These are phyloP conservation scores for Harringtonia aguacate DNA, from an alignment of 2,329 filamentous ascomycete genomes.

Conservation along the genomic window DNA sequence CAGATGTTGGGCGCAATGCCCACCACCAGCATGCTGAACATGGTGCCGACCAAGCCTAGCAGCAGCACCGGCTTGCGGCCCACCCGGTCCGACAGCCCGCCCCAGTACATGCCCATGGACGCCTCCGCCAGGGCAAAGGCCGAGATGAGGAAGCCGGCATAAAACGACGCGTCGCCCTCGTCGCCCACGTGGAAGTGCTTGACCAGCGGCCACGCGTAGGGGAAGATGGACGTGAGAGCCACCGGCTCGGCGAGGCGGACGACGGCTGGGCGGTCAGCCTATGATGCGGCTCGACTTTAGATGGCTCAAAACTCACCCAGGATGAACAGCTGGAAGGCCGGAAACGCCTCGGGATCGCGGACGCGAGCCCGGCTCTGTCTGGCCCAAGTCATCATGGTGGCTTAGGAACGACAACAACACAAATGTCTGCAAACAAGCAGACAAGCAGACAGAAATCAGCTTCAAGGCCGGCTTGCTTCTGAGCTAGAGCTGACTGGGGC, in stretches of 20 bases:
- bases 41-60: conserved; percentile 70
- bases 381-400: too few species aligned
- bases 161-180: conserved; percentile 70
- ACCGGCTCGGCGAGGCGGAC: conserved; percentile 89
- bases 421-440: too few species aligned
- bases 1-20: conserved; percentile 77
- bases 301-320: too few species aligned
- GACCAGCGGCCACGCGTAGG: conserved; percentile 79
- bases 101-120: conserved; percentile 81
- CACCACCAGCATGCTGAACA: conserved; percentile 72
- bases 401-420: too few species aligned
- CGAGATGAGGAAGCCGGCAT: conserved; percentile 79
- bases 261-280: conserved; percentile 53
- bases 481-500: too few species aligned
- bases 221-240: conserved; percentile 85
- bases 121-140: conserved; percentile 77
- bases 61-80: conserved; percentile 80
- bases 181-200: conserved; percentile 64
- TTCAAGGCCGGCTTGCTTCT: too few species aligned
- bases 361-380: conserved; percentile 23
- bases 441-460: too few species aligned
- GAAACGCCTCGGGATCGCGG: conserved; percentile 64
- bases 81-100: conserved; percentile 66
- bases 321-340: conserved; percentile 70
- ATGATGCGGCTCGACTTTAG: conserved; percentile 11